phyloP scores from a whole-genome alignment of 192 early-diverging fungal species.

The Backusella morwellensis region DNA sequence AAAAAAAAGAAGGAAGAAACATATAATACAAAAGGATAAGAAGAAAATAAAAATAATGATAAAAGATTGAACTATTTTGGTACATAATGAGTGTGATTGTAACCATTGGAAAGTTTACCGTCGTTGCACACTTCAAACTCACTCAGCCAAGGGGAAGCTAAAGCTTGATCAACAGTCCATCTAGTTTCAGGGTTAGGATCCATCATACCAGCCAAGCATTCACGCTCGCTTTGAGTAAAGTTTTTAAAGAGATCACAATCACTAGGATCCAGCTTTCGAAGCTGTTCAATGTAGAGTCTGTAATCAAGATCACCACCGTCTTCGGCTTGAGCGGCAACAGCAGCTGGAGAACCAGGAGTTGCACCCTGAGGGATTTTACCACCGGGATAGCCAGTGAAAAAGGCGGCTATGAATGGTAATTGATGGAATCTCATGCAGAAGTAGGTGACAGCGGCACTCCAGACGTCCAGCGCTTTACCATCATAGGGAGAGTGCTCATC shows the following conservation, averaged over 20 bases:
- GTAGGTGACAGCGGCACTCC: slow-evolving; percentile 89
- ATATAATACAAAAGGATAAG: background rate
- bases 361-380: slow-evolving; percentile 1
- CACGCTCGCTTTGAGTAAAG: slow-evolving; percentile 22
- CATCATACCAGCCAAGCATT: slow-evolving; percentile 35
- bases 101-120: slow-evolving; percentile 29
- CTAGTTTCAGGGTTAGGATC: slow-evolving; percentile 41
- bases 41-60: background rate
- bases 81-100: slow-evolving; percentile 23
- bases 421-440: slow-evolving; percentile 77
- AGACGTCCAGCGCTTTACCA: slow-evolving; percentile 86
- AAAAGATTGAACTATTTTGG: background rate
- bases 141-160: slow-evolving; percentile 41
- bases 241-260: slow-evolving; percentile 12
- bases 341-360: slow-evolving; percentile 19
- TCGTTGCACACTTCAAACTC: slow-evolving; percentile 43
- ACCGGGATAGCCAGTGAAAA: slow-evolving; percentile 15
- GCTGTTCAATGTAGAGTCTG: slow-evolving; percentile 18
- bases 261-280: slow-evolving; percentile 11
- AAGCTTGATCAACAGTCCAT: slow-evolving; percentile 42
- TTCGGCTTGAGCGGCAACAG: slow-evolving; percentile 22
- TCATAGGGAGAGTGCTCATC: slow-evolving; percentile 77
- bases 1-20: background rate
- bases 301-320: slow-evolving; percentile 24
- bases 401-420: slow-evolving; percentile 22